Conservation (phyloP, 345 rosid genomes). For the Eucalyptus regnans region DNA sequence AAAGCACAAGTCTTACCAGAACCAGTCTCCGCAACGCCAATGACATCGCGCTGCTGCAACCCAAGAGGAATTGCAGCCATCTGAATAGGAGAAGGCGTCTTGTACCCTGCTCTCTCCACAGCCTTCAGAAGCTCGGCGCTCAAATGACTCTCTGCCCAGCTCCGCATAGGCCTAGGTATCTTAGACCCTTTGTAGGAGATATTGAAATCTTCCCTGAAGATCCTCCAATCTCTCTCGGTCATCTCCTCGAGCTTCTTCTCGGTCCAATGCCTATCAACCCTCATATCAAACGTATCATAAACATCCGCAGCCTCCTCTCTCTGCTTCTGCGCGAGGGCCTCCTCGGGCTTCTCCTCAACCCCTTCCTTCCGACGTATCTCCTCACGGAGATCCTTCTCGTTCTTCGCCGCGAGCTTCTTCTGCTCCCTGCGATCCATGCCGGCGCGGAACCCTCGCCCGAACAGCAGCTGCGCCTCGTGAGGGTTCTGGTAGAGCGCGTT, state of each 20-base stretch:
- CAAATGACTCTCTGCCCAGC: slow-evolving; percentile 83
- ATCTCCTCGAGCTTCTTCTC: slow-evolving; percentile 87
- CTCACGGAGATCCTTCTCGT: slow-evolving; percentile 80
- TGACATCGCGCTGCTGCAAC: slow-evolving; percentile 86
- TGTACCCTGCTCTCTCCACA: slow-evolving; percentile 83
- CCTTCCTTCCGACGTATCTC: slow-evolving; percentile 84
- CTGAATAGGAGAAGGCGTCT: slow-evolving; percentile 83
- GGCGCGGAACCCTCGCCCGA: slow-evolving; percentile 89
- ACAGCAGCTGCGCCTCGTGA: slow-evolving; percentile 88
- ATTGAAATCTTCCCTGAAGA: slow-evolving; percentile 84
- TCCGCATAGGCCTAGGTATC: slow-evolving; percentile 91
- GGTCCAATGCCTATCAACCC: slow-evolving; percentile 89
- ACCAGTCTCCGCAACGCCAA: slow-evolving; percentile 96
- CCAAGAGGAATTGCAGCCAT: slow-evolving; percentile 95
- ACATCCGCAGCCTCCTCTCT: slow-evolving; percentile 74
- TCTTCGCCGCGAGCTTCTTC: slow-evolving; percentile 88
- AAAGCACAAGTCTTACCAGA: slow-evolving; percentile 97
- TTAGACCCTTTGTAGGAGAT: slow-evolving; percentile 90
- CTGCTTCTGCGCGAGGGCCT: slow-evolving; percentile 62
- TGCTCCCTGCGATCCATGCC: slow-evolving; percentile 97
- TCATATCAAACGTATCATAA: slow-evolving; percentile 92
- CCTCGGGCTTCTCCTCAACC: slow-evolving; percentile 79
- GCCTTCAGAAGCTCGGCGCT: slow-evolving; percentile 64
- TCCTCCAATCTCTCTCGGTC: slow-evolving; percentile 96
- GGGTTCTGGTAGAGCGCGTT: slow-evolving; percentile 81